Base-by-base conservation (phyloP, 2,329 filamentous ascomycete species). In the Neofusicoccum cordaticola region DNA sequence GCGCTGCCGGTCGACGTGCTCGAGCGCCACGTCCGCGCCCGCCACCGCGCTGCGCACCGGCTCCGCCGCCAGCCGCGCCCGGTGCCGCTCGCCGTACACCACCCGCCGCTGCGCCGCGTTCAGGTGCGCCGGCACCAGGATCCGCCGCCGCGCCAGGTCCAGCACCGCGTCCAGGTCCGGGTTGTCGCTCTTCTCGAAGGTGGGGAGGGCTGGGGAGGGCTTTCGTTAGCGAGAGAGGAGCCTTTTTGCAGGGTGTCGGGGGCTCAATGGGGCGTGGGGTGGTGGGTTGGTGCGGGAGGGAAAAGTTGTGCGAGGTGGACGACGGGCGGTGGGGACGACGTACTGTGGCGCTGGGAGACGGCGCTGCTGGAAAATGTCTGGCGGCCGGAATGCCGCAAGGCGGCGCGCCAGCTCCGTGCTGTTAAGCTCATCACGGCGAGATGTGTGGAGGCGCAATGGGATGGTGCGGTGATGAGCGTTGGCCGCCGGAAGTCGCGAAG, bases 51-150 rank as follows among this genome's bases (percentile, higher is more conserved):
- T 79, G 76, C 37, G 78, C 42, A 79, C 73, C 37, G 80, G 79
- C 63, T 81, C 75, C 6, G 48, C 12, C 56, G 77, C 72, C 41
- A 83, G 77, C 44, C 75, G 74, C 50, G 78, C 70, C n/a, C 72
- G 72, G 71, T 79, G 73, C 41, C 78, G 75, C 17, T 73, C 66
- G 51, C 71, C 70, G 73, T 77, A 82, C 67, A 83, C 77, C 35
- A 83, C 75, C 65, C 75, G 72, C 35, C 73, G 69, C 67, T 83
- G 79, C 44, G 74, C 72, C 15, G 69, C 67, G 65, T 73, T 76
- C 61, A 84, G 76, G 69, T 81, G 78, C 6, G 64, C 63, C 13
- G 81, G 81, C 22, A 83, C 74, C 65, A 83, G 75, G 68, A 82
- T 70, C 58, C 79, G 78, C 51, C 72, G 73, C 67, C 81, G 81